Conservation (phyloP, 768 basidiomycete species). For the Xanthoconium purpureum region DNA sequence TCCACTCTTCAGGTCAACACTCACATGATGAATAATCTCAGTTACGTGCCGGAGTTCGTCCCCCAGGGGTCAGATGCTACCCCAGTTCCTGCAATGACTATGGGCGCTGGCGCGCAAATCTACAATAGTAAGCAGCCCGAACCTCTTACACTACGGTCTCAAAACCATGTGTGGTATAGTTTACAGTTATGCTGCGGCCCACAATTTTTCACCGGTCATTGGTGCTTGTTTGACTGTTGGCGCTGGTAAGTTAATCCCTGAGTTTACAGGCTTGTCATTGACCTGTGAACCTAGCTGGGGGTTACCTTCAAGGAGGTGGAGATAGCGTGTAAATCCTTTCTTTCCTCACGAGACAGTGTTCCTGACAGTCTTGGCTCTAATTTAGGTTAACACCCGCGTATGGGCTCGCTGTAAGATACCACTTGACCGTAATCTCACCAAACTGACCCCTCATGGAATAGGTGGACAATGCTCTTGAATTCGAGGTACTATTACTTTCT, state of each 20-base stretch:
- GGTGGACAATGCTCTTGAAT: constrained; percentile 48
- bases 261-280: background rate
- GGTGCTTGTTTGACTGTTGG: constrained; percentile 24
- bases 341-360: background rate
- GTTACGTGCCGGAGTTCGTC: constrained; percentile 17
- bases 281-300: constrained; percentile 35
- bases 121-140: constrained; percentile 7
- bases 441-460: constrained; percentile 12
- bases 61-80: constrained; percentile 15
- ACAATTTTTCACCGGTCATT: constrained; percentile 17
- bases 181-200: constrained; percentile 11
- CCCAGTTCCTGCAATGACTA: constrained; percentile 16
- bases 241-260: constrained; percentile 2
- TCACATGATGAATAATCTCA: constrained; percentile 12
- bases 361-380: background rate
- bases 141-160: background rate
- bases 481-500: constrained; percentile 20
- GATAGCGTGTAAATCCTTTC: constrained; percentile 31
- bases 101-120: constrained; percentile 19
- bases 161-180: constrained; percentile 2
- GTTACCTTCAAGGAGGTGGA: constrained; percentile 50
- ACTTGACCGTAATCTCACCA: background rate
- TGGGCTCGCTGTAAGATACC: constrained; percentile 39
- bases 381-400: constrained; percentile 35
- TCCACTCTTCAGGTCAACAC: constrained; percentile 25